These are phyloP conservation scores for Starmerella riodocensis DNA, from an alignment of 805 yeast species.

Conservation along the genomic window DNA sequence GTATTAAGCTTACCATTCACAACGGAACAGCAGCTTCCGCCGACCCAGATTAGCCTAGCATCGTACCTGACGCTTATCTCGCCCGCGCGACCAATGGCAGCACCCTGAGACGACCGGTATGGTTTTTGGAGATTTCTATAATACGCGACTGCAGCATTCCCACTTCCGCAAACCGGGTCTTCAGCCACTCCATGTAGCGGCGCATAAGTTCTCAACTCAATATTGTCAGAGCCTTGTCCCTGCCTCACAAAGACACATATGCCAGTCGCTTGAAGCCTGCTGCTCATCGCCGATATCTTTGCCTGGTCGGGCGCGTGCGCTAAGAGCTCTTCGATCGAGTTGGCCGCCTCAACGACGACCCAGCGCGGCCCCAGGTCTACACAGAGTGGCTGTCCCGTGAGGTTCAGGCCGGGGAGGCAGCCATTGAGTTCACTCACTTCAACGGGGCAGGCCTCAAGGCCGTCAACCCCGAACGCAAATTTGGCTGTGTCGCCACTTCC, in stretches of 20 bases:
- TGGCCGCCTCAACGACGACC: constrained; percentile 6
- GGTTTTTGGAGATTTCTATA: constrained; percentile 3
- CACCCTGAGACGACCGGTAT: constrained; percentile 18
- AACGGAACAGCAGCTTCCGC: constrained; percentile 10
- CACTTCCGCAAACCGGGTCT: constrained; percentile 21
- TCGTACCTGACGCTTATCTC: constrained; percentile 6
- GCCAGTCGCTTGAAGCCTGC: constrained; percentile 6
- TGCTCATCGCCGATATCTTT: constrained; percentile 1
- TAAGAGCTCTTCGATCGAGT: constrained; percentile 2
- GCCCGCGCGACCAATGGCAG: constrained; percentile 15
- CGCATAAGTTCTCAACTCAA: constrained; percentile 18
- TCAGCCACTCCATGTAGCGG: constrained; percentile 9
- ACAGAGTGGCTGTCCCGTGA: not conserved
- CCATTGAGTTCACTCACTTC: not conserved
- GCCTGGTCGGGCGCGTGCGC: constrained; percentile 3
- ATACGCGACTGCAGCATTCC: constrained; percentile 20
- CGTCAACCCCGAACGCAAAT: constrained; percentile 8
- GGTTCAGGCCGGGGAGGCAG: not conserved
- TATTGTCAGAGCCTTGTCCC: not conserved
- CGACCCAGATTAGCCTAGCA: constrained; percentile 12
- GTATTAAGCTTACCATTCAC: constrained; percentile 4
- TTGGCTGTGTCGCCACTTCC: constrained; percentile 24
- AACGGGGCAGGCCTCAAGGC: not conserved
- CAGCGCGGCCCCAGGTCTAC: constrained; percentile 15
- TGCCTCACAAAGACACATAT: constrained; percentile 8